These are phyloP conservation scores for Chamaecyparis obtusa DNA, from an alignment of 75 land plant species.

Conservation along the genomic window DNA sequence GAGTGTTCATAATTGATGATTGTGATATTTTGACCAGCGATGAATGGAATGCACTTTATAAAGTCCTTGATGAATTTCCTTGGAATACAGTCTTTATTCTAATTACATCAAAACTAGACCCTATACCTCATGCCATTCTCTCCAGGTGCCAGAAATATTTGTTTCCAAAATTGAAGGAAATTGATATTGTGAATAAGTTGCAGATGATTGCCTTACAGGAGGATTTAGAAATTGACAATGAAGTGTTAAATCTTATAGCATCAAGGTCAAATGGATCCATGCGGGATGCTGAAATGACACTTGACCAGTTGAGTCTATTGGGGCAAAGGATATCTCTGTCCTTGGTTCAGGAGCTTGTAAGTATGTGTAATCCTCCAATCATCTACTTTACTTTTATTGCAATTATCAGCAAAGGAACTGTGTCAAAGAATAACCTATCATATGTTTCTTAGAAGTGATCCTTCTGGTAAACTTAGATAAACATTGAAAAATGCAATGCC, in stretches of 20 bases:
- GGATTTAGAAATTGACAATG: slow-evolving; percentile 68
- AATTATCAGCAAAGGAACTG: background rate
- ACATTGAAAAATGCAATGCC: background rate
- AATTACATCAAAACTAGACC: slow-evolving; percentile 63
- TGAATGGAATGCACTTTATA: slow-evolving; percentile 76
- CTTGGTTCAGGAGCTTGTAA: slow-evolving; percentile 89
- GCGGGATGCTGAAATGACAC: slow-evolving; percentile 92
- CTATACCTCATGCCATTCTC: slow-evolving; percentile 69
- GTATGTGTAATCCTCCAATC: slow-evolving; percentile 22
- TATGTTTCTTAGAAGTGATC: background rate
- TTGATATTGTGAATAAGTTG: slow-evolving; percentile 68
- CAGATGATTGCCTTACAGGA: slow-evolving; percentile 70
- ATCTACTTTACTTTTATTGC: background rate
- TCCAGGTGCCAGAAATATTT: slow-evolving; percentile 92
- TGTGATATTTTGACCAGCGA: slow-evolving; percentile 71
- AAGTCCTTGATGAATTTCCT: slow-evolving; percentile 78
- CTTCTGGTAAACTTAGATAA: background rate
- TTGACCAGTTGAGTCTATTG: slow-evolving; percentile 94
- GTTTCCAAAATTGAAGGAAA: slow-evolving; percentile 83
- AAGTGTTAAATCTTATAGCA: slow-evolving; percentile 79
- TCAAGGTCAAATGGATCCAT: slow-evolving; percentile 85
- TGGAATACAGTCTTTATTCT: slow-evolving; percentile 78
- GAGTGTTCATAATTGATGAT: slow-evolving; percentile 80
- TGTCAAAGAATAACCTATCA: background rate
- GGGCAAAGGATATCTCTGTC: slow-evolving; percentile 71